These are phyloP conservation scores for Nitzschia inconspicua DNA, from an alignment of 108 stramenopile species.

Conservation along the genomic window DNA sequence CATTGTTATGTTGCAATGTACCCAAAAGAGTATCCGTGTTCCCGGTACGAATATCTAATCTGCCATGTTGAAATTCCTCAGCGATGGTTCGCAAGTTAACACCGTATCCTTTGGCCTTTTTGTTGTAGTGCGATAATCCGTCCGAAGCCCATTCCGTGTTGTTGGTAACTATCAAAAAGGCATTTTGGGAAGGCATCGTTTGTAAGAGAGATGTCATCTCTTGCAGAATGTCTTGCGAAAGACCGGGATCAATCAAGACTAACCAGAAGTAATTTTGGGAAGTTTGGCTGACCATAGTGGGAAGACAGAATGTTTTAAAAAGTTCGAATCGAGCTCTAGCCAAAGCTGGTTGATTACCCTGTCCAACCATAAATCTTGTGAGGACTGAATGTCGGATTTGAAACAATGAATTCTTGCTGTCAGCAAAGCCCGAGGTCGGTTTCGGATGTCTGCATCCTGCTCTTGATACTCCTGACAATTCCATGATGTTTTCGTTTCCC, in stretches of 20 bases:
- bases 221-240: conserved; percentile 19
- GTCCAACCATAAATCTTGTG: too few relatives aligned
- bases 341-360: too few relatives aligned
- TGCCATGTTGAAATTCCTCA: conserved; percentile 32
- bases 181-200: conserved; percentile 8
- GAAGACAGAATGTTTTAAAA: conserved; percentile 43
- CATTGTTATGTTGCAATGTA: conserved; percentile 2
- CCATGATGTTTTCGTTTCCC: too few relatives aligned
- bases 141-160: too few relatives aligned
- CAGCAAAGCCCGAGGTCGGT: too few relatives aligned
- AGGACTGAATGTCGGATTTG: too few relatives aligned
- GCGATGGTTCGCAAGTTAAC: too few relatives aligned
- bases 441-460: too few relatives aligned
- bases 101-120: conserved; percentile 17
- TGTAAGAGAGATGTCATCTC: conserved; percentile 26
- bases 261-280: conserved; percentile 50
- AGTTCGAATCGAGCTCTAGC: conserved; percentile 44
- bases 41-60: not conserved
- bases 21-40: not conserved
- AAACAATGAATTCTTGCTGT: too few relatives aligned
- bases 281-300: conserved; percentile 31
- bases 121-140: conserved; percentile 1
- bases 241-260: conserved; percentile 49
- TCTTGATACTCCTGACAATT: too few relatives aligned
- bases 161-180: conserved; percentile 35